Conservation (phyloP, 2,329 filamentous ascomycete genomes). For the Aspergillus versicolor region DNA sequence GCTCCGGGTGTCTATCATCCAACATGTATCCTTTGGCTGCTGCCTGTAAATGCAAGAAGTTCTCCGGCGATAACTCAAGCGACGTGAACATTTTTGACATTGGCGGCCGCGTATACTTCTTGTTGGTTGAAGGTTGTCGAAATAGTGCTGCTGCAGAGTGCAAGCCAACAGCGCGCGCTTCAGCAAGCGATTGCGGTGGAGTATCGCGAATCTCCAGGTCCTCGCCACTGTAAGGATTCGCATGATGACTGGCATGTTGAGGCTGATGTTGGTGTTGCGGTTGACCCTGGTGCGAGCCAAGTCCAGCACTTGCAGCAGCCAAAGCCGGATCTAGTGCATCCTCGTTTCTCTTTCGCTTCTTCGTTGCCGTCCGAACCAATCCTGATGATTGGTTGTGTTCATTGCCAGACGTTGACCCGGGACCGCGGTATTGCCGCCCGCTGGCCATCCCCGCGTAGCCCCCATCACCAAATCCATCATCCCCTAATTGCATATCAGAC, state of each 20-base stretch:
- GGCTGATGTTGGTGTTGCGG: conserved; percentile 27
- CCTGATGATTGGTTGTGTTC: conserved; percentile 31
- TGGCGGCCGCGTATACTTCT: conserved; percentile 58
- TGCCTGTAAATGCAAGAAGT: conserved; percentile 56
- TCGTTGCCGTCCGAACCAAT: conserved; percentile 34
- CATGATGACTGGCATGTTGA: conserved; percentile 24
- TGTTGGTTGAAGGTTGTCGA: conserved; percentile 49
- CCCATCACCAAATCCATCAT: conserved; percentile 40
- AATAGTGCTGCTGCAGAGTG: conserved; percentile 57
- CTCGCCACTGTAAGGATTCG: conserved; percentile 30
- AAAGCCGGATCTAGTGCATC: conserved; percentile 39
- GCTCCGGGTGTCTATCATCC: conserved; percentile 53
- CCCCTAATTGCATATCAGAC: conserved; percentile 39
- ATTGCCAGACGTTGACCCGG: conserved; percentile 20
- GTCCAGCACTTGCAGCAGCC: conserved; percentile 25
- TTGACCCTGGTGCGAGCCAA: conserved; percentile 18
- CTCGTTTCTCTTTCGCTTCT: conserved; percentile 43
- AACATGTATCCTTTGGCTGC: conserved; percentile 60
- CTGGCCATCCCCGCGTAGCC: conserved; percentile 30
- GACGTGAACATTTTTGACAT: conserved; percentile 59
- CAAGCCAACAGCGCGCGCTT: conserved; percentile 51
- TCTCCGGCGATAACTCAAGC: conserved; percentile 56
- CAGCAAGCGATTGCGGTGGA: conserved; percentile 39
- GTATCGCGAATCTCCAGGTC: conserved; percentile 37
- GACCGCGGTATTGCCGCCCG: conserved; percentile 28